Base-by-base conservation (phyloP, 2,329 filamentous ascomycete genomes). In the Clathrospora elynae region DNA sequence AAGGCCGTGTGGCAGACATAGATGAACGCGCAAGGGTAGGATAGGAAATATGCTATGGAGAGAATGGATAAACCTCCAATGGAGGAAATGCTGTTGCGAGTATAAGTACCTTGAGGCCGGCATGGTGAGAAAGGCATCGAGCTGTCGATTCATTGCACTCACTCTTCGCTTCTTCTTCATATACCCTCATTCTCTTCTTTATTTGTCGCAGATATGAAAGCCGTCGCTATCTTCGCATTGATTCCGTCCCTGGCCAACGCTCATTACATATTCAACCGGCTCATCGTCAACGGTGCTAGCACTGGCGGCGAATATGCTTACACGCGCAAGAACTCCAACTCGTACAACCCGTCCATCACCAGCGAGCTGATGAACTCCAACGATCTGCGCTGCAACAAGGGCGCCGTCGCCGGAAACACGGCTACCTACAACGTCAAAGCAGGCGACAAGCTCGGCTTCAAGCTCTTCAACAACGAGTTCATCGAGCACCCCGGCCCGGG, bases 391-490 rank as follows among this genome's bases (percentile, higher is more conserved):
- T 70, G 67, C 61, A 70, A 70, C 59, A 63, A 61, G 29, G 67
- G 67, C 28, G 64, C 63, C 20, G 57, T 34, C 11, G 47, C 61
- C 3, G 64, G 65, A 17, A 61, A 58, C 31, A 74, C 64, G 4
- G 52, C 59, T 10, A 69, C 66, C n/a, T 66, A 68, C 51, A 60
- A 54, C 16, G 65, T 70, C 44, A 64, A 66, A 35, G 63, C 76
- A 3, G 78, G 77, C 28, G 71, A 76, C 63, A 72, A 77, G 61
- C 59, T 81, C 62, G 67, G 74, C 56, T 66, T 79, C 71, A 70
- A 78, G 73, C 54, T 80, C 53, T 68, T 76, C 69, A 66, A 77
- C 71, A 72, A 74, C 59, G 71, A 76, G 53, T 59, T 75, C 59
- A 73, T 80, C 58, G 70, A 67, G 46, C 66, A 70, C 26, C 67